phyloP scores from a whole-genome alignment of 345 rosid species.

The Lumnitzera racemosa region DNA sequence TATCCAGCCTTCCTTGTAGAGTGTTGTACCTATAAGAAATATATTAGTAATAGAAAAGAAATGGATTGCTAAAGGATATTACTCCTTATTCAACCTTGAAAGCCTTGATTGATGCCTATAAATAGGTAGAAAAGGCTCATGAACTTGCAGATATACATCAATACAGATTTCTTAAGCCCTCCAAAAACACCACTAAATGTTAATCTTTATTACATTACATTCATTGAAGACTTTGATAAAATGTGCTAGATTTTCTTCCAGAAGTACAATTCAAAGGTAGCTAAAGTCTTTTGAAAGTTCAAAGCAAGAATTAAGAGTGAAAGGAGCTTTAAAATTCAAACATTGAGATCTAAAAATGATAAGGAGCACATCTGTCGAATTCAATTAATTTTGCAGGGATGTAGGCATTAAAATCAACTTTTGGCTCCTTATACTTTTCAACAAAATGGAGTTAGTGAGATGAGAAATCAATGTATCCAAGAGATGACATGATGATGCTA shows the following conservation, averaged over 20 bases:
- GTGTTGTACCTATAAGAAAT: too few relatives aligned
- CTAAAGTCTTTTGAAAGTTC: neutral
- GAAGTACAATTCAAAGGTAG: neutral
- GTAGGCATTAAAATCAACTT: neutral
- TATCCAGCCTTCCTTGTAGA: too few relatives aligned
- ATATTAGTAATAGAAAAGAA: too few relatives aligned
- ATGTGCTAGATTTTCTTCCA: conserved; percentile 6
- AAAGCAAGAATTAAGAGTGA: conserved; percentile 1
- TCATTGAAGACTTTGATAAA: conserved; percentile 4
- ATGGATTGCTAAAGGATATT: too few relatives aligned
- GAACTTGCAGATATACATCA: neutral
- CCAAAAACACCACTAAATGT: conserved; percentile 1
- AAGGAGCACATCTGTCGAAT: neutral
- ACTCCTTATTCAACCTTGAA: too few relatives aligned
- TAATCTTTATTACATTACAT: neutral
- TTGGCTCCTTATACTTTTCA: conserved; percentile 2
- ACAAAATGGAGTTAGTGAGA: conserved; percentile 8
- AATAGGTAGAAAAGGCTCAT: too few relatives aligned
- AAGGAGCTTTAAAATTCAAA: neutral
- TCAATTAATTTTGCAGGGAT: neutral
- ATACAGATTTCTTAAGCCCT: conserved; percentile 2
- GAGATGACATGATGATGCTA: neutral
- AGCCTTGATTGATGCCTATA: too few relatives aligned
- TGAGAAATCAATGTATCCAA: neutral
- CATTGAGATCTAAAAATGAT: conserved; percentile 1